A percentile compares a stretch with the other conserved stretches of the same genome.
Evolutionary conservation across 768 basidiomycete species (phyloP).

Genomic region (Calocera viscosa): DNA sequence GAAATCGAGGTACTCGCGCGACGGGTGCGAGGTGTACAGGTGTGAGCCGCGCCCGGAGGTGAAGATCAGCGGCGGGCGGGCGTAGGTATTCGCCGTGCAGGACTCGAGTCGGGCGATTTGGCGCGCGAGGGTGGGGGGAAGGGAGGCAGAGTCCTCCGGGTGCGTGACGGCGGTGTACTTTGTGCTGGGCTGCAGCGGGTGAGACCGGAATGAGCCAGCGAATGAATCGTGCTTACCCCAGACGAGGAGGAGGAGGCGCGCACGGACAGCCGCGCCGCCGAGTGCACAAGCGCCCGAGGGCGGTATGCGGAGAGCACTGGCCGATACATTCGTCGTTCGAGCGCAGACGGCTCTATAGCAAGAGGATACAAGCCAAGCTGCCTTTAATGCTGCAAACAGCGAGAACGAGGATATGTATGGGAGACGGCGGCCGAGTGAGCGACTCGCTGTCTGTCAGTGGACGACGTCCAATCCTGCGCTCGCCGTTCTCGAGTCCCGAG

Average conservation of each 20-base stretch:
- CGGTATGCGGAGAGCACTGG: neutral
- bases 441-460: neutral
- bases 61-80: slow-evolving; percentile 75
- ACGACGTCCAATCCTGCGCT: too few species aligned
- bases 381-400: neutral
- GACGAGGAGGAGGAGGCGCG: neutral
- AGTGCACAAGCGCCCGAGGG: neutral
- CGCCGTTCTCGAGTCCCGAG: too few species aligned
- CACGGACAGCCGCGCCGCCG: neutral
- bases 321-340: neutral
- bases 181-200: slow-evolving; percentile 21
- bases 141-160: slow-evolving; percentile 23
- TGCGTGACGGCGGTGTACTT: slow-evolving; percentile 34
- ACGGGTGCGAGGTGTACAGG: slow-evolving; percentile 53
- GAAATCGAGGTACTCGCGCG: slow-evolving; percentile 82
- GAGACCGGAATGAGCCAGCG: neutral
- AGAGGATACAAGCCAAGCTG: neutral
- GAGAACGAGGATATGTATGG: neutral
- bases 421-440: neutral
- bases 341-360: neutral
- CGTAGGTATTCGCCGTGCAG: slow-evolving; percentile 83
- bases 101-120: slow-evolving; percentile 28
- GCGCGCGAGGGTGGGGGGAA: slow-evolving; percentile 21
- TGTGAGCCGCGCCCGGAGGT: slow-evolving; percentile 78
- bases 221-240: neutral